phyloP scores from a whole-genome alignment of 305 asterid genomes.

The Fraxinus platypoda region DNA sequence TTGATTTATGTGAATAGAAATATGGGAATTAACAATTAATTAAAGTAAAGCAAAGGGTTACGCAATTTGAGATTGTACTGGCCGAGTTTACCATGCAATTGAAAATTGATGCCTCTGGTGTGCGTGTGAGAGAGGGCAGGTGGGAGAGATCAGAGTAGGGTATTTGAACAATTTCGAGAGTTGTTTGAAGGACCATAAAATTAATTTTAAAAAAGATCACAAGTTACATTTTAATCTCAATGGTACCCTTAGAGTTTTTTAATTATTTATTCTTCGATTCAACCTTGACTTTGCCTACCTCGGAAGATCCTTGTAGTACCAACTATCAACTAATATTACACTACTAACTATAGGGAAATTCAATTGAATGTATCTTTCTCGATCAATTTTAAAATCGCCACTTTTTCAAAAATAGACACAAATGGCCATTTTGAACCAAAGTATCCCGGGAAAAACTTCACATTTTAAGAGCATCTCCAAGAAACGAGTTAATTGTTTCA shows the following conservation, averaged over 20 bases:
- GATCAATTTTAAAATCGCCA: background rate
- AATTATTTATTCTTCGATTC: background rate
- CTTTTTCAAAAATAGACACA: background rate
- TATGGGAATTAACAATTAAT: background rate
- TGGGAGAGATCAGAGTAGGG: background rate
- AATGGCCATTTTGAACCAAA: background rate
- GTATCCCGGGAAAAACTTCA: background rate
- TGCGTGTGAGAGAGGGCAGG: background rate
- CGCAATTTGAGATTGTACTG: background rate
- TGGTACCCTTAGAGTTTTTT: background rate
- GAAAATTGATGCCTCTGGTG: background rate
- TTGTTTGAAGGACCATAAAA: background rate
- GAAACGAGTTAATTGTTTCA: background rate
- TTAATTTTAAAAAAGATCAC: background rate
- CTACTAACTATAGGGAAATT: background rate
- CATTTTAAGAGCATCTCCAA: background rate
- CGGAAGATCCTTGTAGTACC: background rate
- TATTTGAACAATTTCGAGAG: constrained; percentile 35
- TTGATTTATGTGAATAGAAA: background rate
- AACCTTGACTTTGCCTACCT: background rate
- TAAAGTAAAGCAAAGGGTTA: background rate
- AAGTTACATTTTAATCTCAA: background rate
- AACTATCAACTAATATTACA: background rate
- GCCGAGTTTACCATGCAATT: background rate
- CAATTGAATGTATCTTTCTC: background rate